These are phyloP conservation scores for Arxiozyma telluris DNA, from an alignment of 1,139 yeast species.

Conservation along the genomic window DNA sequence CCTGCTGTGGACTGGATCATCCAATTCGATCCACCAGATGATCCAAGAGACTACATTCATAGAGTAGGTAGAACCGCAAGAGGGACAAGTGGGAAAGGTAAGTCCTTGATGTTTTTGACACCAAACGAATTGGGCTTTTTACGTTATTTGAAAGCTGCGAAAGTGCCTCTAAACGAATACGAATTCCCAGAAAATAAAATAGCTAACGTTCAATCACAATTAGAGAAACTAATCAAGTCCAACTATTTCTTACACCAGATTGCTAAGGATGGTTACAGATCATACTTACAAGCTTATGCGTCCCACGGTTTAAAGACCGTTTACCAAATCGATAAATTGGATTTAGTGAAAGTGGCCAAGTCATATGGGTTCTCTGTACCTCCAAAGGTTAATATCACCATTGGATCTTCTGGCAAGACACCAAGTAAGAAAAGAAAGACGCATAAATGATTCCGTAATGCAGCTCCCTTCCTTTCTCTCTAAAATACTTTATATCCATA, in stretches of 20 bases:
- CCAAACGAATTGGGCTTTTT: conserved; percentile 92
- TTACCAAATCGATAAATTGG: conserved; percentile 90
- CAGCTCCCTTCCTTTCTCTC: not conserved
- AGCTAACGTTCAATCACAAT: conserved; percentile 90
- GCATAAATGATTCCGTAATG: not conserved
- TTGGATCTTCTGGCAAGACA: conserved; percentile 82
- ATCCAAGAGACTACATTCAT: conserved; percentile 95
- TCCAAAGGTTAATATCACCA: conserved; percentile 92
- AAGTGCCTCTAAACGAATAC: conserved; percentile 92
- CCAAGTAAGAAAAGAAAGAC: conserved; percentile 25
- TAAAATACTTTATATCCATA: not conserved
- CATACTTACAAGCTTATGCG: conserved; percentile 94
- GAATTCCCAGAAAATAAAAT: conserved; percentile 91
- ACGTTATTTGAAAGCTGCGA: conserved; percentile 90
- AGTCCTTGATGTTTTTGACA: conserved; percentile 85
- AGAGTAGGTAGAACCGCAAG: conserved; percentile 98
- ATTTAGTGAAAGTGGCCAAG: conserved; percentile 87
- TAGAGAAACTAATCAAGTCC: conserved; percentile 81
- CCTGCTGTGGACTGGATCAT: conserved; percentile 97
- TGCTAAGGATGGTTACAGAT: conserved; percentile 95
- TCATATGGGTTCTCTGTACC: conserved; percentile 93
- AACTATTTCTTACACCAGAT: conserved; percentile 91
- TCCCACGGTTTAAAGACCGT: conserved; percentile 94
- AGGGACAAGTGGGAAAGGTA: conserved; percentile 87
- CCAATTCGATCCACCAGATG: conserved; percentile 98